These are phyloP conservation scores for Fusarium udum DNA, from an alignment of 2,329 filamentous ascomycete genomes.

Conservation along the genomic window DNA sequence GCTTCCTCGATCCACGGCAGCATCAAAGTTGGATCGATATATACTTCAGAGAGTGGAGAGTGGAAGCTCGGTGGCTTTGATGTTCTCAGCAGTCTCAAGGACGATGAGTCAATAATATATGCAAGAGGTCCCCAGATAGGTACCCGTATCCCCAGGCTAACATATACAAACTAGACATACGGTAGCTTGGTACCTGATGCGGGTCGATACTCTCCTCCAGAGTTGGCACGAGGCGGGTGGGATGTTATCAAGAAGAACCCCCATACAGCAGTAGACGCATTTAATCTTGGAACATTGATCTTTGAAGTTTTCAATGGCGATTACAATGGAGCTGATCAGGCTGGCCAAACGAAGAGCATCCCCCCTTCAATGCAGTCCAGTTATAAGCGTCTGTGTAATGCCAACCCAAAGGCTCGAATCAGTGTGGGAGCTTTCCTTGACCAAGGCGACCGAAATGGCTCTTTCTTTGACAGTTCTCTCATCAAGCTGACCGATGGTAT, in stretches of 20 bases:
- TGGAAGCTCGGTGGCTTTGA: conserved; percentile 98
- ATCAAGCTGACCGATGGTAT: conserved; percentile 94
- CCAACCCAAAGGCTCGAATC: conserved; percentile 87
- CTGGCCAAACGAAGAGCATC: conserved; percentile 85
- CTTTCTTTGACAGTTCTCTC: conserved; percentile 92
- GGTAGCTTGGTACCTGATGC: conserved; percentile 89
- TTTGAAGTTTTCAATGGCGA: conserved; percentile 92
- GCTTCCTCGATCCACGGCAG: conserved; percentile 91
- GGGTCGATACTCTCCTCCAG: conserved; percentile 84
- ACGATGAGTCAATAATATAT: conserved; percentile 93
- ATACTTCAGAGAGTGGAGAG: conserved; percentile 94
- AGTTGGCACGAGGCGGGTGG: conserved; percentile 89
- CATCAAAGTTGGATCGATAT: conserved; percentile 85
- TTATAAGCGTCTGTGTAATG: conserved; percentile 88
- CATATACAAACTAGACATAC: conserved; percentile 69
- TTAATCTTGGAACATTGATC: conserved; percentile 83
- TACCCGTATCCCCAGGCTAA: conserved; percentile 7
- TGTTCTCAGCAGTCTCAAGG: conserved; percentile 91
- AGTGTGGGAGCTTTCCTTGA: conserved; percentile 89
- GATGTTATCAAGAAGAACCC: conserved; percentile 86
- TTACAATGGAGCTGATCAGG: conserved; percentile 79
- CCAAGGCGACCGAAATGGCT: conserved; percentile 81
- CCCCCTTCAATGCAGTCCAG: conserved; percentile 88
- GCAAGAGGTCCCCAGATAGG: conserved; percentile 51
- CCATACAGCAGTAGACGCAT: conserved; percentile 84